Percentiles rank a stretch among this genome's conserved stretches.
These are phyloP conservation scores for Aspergillus alliaceus DNA, from an alignment of 2,329 filamentous ascomycete species.

Conservation along the genomic window DNA sequence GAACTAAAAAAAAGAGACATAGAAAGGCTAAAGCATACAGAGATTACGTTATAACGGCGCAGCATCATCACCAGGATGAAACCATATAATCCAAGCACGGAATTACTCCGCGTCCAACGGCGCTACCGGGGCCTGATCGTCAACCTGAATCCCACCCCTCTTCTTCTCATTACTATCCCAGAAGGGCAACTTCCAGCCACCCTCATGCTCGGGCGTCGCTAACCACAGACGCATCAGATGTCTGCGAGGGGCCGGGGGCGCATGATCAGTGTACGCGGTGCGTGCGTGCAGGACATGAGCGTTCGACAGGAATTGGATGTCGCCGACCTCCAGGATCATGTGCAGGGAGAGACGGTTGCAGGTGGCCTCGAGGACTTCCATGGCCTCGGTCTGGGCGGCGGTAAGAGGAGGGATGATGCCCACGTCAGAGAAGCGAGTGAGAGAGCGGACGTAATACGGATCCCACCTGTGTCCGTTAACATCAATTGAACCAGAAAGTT, in stretches of 20 bases:
- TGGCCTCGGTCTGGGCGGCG: slow-evolving; percentile 66
- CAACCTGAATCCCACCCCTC: slow-evolving; percentile 83
- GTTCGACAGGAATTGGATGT: slow-evolving; percentile 85
- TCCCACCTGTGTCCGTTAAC: slow-evolving; percentile 59
- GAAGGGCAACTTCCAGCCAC: slow-evolving; percentile 82
- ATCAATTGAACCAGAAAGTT: neutral
- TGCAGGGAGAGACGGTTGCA: slow-evolving; percentile 73
- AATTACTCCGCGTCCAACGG: slow-evolving; percentile 74
- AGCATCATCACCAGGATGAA: neutral
- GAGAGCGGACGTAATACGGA: slow-evolving; percentile 79
- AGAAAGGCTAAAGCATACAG: slow-evolving; percentile 5
- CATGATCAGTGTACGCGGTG: slow-evolving; percentile 74
- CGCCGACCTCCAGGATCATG: slow-evolving; percentile 82
- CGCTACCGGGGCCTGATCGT: slow-evolving; percentile 73
- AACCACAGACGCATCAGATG: slow-evolving; percentile 86
- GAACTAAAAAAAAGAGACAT: slow-evolving; percentile 1
- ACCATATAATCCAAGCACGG: neutral
- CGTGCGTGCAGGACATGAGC: slow-evolving; percentile 77
- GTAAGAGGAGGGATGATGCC: slow-evolving; percentile 74
- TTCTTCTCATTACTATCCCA: slow-evolving; percentile 81
- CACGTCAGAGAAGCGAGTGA: slow-evolving; percentile 70
- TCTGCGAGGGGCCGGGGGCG: slow-evolving; percentile 67
- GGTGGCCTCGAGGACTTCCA: slow-evolving; percentile 71
- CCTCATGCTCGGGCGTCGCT: slow-evolving; percentile 76
- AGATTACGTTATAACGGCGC: slow-evolving; percentile 2